These are phyloP conservation scores for Leccinum pachyderme DNA, from an alignment of 1,284 basidiomycete species.

Conservation along the genomic window DNA sequence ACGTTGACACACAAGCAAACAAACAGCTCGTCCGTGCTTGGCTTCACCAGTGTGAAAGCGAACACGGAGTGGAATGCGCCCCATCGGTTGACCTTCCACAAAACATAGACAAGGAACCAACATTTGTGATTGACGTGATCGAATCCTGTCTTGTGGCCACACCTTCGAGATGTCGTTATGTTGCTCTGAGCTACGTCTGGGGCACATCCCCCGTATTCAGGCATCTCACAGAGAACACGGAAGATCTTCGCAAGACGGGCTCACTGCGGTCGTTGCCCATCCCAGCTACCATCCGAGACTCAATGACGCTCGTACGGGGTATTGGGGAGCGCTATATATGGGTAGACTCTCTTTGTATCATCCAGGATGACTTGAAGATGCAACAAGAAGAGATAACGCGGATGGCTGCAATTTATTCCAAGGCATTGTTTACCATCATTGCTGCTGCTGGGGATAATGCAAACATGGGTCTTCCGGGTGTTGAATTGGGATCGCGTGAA, in stretches of 20 bases:
- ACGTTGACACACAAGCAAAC: conserved; percentile 2
- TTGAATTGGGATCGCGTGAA: conserved; percentile 5
- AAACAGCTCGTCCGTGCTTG: conserved; percentile 12
- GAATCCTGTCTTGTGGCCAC: conserved; percentile 18
- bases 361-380: conserved; percentile 20
- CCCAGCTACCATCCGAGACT: conserved; percentile 21
- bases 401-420: conserved; percentile 21
- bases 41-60: conserved; percentile 19
- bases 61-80: conserved; percentile 9
- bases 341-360: conserved; percentile 29
- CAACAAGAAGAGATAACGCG: conserved; percentile 14
- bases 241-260: conserved; percentile 6
- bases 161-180: conserved; percentile 18
- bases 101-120: neutral
- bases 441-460: conserved; percentile 21
- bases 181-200: conserved; percentile 26
- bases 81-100: neutral
- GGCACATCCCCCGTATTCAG: conserved; percentile 10
- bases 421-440: conserved; percentile 20
- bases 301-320: conserved; percentile 16
- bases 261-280: conserved; percentile 10
- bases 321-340: conserved; percentile 27
- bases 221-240: conserved; percentile 14
- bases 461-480: conserved; percentile 13
- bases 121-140: conserved; percentile 18